Base-by-base conservation (phyloP, 306 rosid species). In the Cucurbita ficifolia region DNA sequence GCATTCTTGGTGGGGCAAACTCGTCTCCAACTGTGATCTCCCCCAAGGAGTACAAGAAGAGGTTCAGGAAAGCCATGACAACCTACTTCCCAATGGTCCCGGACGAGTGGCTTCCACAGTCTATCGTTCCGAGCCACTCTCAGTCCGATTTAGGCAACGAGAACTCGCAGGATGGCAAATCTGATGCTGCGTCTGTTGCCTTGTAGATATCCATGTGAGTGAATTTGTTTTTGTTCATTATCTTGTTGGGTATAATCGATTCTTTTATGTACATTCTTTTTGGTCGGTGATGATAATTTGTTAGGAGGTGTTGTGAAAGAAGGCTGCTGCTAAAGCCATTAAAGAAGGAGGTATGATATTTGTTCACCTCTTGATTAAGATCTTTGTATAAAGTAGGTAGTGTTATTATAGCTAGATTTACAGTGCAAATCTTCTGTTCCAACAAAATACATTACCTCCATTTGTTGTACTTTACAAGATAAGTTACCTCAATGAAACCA, bases 21-120 rank as follows among this genome's bases (percentile, higher is more conserved):
- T 43, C 96, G 19, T 29, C 95, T 61, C 99, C 99, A 29, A 95
- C 99, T 18, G 96, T 95, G 72, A 85, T 95, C 81, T 91, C 97
- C 52, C 99, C 99, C 3, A 84, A 83, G 73, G 92, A 91, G 70
- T 94, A 94, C 88, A 94, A 94, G 91, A 94, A 89, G 79, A 89
- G 99, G 83, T 94, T 94, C 86, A 80, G 99, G 69, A 94, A 94
- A 84, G 99, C 99, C 70, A 95, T 91, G 99, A 81, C 96, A 64
- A 87, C 97, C 40, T 95, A 95, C 76, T 95, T 91, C 83, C 90
- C 91, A 68, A 95, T 89, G 97, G 96, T 95, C 80, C 99, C 97
- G 43, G 99, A 95, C 86, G 96, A 95, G 63, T 95, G 97, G 99
- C 88, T 94, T 35, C 83, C 96, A 13, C 87, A 88, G 42, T 74